Evolutionary conservation across 176 grass and related monocot genomes (phyloP).

Genomic region (Oropetium thomaeum): DNA sequence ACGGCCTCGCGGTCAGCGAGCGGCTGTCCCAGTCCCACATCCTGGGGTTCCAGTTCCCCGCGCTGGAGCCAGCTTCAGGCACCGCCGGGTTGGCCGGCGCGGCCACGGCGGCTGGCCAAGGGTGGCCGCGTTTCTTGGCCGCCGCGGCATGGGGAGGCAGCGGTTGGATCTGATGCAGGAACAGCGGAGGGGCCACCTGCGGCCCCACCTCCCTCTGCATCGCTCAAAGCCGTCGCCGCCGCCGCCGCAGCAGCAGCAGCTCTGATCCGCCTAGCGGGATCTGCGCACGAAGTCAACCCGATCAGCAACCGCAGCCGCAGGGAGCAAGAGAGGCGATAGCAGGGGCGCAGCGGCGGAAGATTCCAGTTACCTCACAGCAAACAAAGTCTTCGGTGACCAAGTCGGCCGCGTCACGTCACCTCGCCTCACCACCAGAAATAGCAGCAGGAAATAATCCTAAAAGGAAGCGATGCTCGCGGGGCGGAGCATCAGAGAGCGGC

Average conservation of each 20-base stretch:
- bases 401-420: conserved; percentile 20
- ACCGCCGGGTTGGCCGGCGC: background rate
- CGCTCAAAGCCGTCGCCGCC: background rate
- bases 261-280: conserved; percentile 31
- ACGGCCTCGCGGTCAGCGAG: conserved; percentile 54
- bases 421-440: background rate
- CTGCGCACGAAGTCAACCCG: conserved; percentile 18
- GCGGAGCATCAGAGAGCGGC: background rate
- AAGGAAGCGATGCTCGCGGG: background rate
- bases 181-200: conserved; percentile 68
- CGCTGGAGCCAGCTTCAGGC: background rate
- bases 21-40: conserved; percentile 96
- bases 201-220: conserved; percentile 80
- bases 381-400: conserved; percentile 1
- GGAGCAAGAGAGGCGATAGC: background rate
- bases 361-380: conserved; percentile 32
- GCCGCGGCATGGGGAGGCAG: conserved; percentile 44
- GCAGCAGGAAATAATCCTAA: background rate
- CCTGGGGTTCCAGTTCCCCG: conserved; percentile 74
- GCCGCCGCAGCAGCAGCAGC: background rate
- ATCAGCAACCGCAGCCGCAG: background rate
- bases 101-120: conserved; percentile 30
- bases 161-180: conserved; percentile 62
- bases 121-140: conserved; percentile 41
- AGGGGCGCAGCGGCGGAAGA: background rate